Conservation (phyloP, 176 grass and related monocot species). For the bread wheat (Triticum aestivum) region IWGSC_CS_RefSeq_v2.1 NC_057800.1:614869281-614869780, state of each 20-base stretch:
- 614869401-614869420: background rate
- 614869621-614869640: background rate
- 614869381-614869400: background rate
- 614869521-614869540: background rate
- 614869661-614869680: background rate
- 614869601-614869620: background rate
- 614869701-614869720: background rate
- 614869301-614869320: background rate
- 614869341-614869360: background rate
- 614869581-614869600: background rate
- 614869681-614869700: background rate
- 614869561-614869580: slow-evolving; percentile 12
- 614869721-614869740: background rate
- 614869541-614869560: background rate
- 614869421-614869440: background rate
- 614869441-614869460: background rate
- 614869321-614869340: background rate
- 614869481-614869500: background rate
- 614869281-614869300: background rate
- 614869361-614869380: background rate
- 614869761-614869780: background rate
- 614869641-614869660: slow-evolving; percentile 1
- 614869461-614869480: background rate
- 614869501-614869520: background rate
- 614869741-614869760: background rate